Evolutionary conservation across 352 stramenopile genomes (phyloP), one percentile per base, ranked within the genome.

Genomic region (Pythium vanterpoolii): DNA sequence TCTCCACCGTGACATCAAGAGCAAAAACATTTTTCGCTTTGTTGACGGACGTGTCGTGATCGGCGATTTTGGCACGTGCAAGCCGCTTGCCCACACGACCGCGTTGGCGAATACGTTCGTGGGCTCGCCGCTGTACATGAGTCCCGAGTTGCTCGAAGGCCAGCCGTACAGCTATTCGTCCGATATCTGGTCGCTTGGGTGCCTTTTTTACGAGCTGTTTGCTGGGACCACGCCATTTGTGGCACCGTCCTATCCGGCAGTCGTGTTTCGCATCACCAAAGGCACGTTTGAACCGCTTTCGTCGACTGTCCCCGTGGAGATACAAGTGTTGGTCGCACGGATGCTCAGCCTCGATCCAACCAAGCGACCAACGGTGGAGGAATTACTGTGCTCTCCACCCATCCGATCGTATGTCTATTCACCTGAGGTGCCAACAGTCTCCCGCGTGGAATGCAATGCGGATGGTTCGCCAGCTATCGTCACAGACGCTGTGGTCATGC

Each of bases 1-100:
- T 47, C 66, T 90, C 1, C 93, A 96, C 60, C 87, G 89, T 19
- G 89, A 97, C 50, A 69, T 97, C 19, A 96, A 97, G 69, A 72
- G 77, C 31, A 80, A 90, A 47, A 96, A 96, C 55, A 55, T 95
- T 0, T 86, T 97, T 45, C 62, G 92, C 13, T 89, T 97, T 65
- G 46, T 56, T 0, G 70, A 86, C 44, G 90, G 92, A 42, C 97
- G 96, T 53, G 67, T 82, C 7, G 77, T 88, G n/a, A 57, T 95
- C 1, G 82, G 79, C 4, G 85, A 95, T 63, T 93, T 93, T 66
- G 83, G 83, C 27, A 79, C 76, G 19, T 71, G 65, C 26, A 89
- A 87, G 36, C 50, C 62, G 18, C 47, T 84, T 65, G 40, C 80
- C 4, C 59, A 64, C 56, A 59, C 61, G 3, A 28, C 44, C 4